phyloP scores from a whole-genome alignment of 108 stramenopile species.

The Fragilaria radians region DNA sequence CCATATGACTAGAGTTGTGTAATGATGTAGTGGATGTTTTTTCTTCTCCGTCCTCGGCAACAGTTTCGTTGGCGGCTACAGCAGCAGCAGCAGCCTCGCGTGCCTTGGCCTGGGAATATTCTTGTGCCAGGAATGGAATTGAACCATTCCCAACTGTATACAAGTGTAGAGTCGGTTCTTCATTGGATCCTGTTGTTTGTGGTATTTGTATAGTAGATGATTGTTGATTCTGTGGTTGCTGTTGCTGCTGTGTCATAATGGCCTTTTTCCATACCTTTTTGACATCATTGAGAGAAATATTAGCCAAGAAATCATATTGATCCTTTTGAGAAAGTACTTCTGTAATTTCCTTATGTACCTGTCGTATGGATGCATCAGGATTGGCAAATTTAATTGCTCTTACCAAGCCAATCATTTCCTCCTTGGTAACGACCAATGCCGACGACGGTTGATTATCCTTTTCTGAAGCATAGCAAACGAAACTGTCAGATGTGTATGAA shows the following conservation, averaged over 20 bases:
- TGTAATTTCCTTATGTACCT: slow-evolving; percentile 56
- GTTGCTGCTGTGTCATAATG: slow-evolving; percentile 47
- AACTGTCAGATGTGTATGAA: too few species aligned
- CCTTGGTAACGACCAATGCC: slow-evolving; percentile 47
- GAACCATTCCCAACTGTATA: slow-evolving; percentile 57
- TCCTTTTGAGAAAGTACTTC: slow-evolving; percentile 15
- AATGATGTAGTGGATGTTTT: slow-evolving; percentile 11
- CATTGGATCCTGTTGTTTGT: background rate
- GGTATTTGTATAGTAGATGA: background rate
- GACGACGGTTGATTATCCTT: too few species aligned
- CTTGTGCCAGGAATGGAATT: slow-evolving; percentile 30
- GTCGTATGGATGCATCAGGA: slow-evolving; percentile 35
- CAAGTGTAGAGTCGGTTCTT: slow-evolving; percentile 30
- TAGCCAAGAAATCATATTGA: slow-evolving; percentile 27
- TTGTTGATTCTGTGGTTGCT: slow-evolving; percentile 29
- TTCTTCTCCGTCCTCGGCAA: slow-evolving; percentile 4
- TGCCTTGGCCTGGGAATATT: slow-evolving; percentile 31
- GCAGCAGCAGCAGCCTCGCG: slow-evolving; percentile 9
- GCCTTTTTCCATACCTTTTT: slow-evolving; percentile 78
- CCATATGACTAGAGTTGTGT: slow-evolving; percentile 13
- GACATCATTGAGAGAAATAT: slow-evolving; percentile 47
- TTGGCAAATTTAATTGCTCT: slow-evolving; percentile 64
- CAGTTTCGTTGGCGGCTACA: slow-evolving; percentile 6
- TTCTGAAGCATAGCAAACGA: too few species aligned
- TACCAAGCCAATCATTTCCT: slow-evolving; percentile 51